These are phyloP conservation scores for Paxillus involutus DNA, from an alignment of 768 basidiomycete genomes.

Conservation along the genomic window DNA sequence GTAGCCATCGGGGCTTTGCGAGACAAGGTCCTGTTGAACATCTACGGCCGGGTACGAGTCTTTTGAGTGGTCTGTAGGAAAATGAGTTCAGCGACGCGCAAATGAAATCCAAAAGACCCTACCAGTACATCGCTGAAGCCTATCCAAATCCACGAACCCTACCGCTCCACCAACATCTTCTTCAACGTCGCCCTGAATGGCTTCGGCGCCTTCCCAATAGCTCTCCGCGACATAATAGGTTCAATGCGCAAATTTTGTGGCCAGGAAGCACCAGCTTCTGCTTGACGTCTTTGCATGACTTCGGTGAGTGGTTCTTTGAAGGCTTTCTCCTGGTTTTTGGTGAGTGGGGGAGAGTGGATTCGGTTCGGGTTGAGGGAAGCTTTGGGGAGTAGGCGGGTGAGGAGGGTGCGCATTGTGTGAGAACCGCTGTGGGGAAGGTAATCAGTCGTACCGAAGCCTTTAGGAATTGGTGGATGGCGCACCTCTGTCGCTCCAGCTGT, in stretches of 20 bases:
- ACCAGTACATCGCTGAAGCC: not conserved
- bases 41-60: too few species aligned
- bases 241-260: constrained; percentile 54
- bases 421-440: too few species aligned
- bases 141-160: not conserved
- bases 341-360: constrained; percentile 32
- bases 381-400: constrained; percentile 39
- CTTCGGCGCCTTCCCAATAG: constrained; percentile 39
- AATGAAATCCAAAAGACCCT: not conserved
- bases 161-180: constrained; percentile 37
- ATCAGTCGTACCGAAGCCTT: not conserved
- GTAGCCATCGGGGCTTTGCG: too few species aligned
- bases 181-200: constrained; percentile 40
- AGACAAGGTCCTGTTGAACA: too few species aligned
- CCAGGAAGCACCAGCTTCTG: constrained; percentile 38
- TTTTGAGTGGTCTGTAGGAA: too few species aligned
- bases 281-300: constrained; percentile 40
- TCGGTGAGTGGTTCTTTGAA: constrained; percentile 40
- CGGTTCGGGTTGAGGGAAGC: constrained; percentile 20
- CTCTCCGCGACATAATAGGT: constrained; percentile 38
- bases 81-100: not conserved
- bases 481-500: too few species aligned
- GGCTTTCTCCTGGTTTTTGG: constrained; percentile 26
- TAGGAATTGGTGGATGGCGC: not conserved
- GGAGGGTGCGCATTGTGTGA: constrained; percentile 14